A percentile compares a stretch with the other conserved stretches of the same genome.
These are phyloP conservation scores for Colletotrichum chrysophilum DNA, from an alignment of 2,329 filamentous ascomycete genomes.

Conservation along the genomic window DNA sequence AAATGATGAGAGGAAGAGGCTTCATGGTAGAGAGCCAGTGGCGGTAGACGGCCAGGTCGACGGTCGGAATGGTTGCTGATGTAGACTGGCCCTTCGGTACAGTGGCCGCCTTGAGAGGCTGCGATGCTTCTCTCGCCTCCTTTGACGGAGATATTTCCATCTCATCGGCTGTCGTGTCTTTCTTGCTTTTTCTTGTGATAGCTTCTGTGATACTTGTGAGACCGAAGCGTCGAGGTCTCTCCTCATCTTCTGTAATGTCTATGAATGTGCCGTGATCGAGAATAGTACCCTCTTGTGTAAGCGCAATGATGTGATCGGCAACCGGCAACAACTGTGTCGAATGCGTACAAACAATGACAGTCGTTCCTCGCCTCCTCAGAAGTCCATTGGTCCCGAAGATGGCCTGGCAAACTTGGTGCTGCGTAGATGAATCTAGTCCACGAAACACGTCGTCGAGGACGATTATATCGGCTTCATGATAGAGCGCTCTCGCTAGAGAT, in stretches of 20 bases:
- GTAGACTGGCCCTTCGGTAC: neutral
- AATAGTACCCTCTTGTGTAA: neutral
- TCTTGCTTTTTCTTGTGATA: neutral
- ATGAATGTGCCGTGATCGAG: neutral
- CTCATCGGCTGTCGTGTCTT: neutral
- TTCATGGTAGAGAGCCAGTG: neutral
- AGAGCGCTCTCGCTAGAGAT: neutral
- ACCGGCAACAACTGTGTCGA: neutral
- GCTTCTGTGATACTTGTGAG: neutral
- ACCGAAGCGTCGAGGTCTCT: neutral
- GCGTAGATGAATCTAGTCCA: neutral
- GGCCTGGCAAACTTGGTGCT: neutral
- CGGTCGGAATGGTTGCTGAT: neutral
- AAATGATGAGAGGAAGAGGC: too few species aligned
- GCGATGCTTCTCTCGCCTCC: neutral
- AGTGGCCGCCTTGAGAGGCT: neutral
- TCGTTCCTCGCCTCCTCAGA: neutral
- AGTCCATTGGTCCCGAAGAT: neutral
- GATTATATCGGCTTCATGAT: neutral
- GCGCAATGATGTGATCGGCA: neutral
- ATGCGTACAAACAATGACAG: neutral
- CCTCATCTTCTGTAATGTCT: neutral
- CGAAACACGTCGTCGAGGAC: neutral
- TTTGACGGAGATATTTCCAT: neutral
- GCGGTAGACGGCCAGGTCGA: neutral